Evolutionary conservation across 164 flowering plant genomes (phyloP).

Genomic region (Euptelea pleiosperma): DNA sequence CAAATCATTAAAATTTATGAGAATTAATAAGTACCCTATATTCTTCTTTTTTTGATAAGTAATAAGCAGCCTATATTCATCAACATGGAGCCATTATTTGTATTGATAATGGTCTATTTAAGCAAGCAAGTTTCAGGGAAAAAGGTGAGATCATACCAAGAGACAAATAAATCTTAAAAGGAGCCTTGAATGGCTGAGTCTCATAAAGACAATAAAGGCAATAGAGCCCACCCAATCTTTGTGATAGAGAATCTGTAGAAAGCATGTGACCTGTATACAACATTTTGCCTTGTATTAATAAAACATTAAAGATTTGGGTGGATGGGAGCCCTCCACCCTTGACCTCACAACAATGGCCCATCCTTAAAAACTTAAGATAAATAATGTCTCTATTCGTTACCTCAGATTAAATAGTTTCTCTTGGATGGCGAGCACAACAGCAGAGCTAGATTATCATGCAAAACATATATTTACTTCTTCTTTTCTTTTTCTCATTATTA

Average conservation of each 20-base stretch:
- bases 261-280: constrained; percentile 59
- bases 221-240: constrained; percentile 79
- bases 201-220: constrained; percentile 88
- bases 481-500: too few species aligned
- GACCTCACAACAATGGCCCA: too few species aligned
- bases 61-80: not conserved
- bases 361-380: too few species aligned
- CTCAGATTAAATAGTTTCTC: too few species aligned
- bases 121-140: not conserved
- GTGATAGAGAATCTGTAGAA: constrained; percentile 46
- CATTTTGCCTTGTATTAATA: constrained; percentile 1
- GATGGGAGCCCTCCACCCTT: too few species aligned
- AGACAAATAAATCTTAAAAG: constrained; percentile 69
- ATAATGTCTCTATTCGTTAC: too few species aligned
- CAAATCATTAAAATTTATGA: not conserved
- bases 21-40: not conserved
- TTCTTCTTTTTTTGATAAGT: too few species aligned
- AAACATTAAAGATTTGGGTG: not conserved
- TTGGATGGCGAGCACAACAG: too few species aligned
- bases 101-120: not conserved
- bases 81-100: not conserved
- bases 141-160: constrained; percentile 41
- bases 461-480: too few species aligned
- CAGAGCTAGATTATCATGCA: too few species aligned
- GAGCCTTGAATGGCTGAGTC: constrained; percentile 87